These are phyloP conservation scores for Aphanomyces invadans DNA, from an alignment of 352 stramenopile species.

Conservation along the genomic window DNA sequence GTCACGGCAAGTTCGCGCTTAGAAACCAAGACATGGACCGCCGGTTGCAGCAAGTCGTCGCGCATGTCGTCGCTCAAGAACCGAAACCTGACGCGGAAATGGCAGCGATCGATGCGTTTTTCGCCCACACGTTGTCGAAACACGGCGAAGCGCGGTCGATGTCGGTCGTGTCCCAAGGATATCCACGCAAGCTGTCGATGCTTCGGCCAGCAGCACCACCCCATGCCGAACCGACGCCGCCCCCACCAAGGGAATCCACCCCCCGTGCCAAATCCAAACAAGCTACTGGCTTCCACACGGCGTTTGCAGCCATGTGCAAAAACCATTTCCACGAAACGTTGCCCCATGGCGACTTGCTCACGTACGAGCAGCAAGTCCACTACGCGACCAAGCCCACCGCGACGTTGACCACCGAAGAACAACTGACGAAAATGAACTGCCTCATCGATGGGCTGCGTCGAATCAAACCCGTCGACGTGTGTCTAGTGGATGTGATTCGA, in stretches of 20 bases:
- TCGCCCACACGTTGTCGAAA: constrained; percentile 5
- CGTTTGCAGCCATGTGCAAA: constrained; percentile 10
- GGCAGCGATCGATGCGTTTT: constrained; percentile 16
- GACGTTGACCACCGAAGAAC: constrained; percentile 11
- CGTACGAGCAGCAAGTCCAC: constrained; percentile 23
- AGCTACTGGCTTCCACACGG: constrained; percentile 7
- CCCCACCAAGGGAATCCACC: background rate
- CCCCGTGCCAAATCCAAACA: background rate
- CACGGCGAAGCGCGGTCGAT: background rate
- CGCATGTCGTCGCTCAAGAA: background rate
- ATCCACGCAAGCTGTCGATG: background rate
- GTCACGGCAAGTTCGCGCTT: too few species aligned
- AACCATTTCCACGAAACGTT: constrained; percentile 22
- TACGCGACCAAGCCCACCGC: constrained; percentile 5
- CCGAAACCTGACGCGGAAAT: background rate
- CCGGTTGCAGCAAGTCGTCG: background rate
- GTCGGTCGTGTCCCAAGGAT: too few species aligned
- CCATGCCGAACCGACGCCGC: background rate
- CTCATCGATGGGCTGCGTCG: constrained; percentile 9
- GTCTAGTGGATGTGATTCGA: background rate
- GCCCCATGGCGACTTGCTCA: constrained; percentile 22
- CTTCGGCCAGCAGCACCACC: background rate
- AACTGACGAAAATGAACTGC: constrained; percentile 18
- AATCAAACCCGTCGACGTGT: constrained; percentile 12
- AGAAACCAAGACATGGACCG: constrained; percentile 11